Percentiles rank a stretch among this genome's conserved stretches.
These are phyloP conservation scores for Tubosaeta brunneosetosa DNA, from an alignment of 768 basidiomycete species.

Conservation along the genomic window DNA sequence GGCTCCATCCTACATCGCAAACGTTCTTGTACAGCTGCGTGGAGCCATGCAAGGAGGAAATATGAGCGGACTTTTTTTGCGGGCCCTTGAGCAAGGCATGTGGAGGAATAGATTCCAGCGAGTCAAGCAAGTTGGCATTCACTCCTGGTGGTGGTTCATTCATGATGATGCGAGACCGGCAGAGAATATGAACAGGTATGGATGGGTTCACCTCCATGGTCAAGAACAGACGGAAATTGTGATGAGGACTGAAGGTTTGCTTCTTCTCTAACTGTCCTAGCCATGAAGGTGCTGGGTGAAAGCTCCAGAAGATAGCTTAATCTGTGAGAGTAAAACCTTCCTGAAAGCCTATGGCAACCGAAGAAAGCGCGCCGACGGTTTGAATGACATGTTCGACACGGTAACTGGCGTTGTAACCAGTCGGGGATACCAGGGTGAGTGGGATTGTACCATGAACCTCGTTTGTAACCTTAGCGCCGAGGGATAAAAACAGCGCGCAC, in stretches of 20 bases:
- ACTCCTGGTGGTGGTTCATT: constrained; percentile 97
- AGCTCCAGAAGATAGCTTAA: constrained; percentile 97
- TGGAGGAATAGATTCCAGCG: constrained; percentile 67
- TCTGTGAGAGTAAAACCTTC: constrained; percentile 97
- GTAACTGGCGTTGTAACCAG: constrained; percentile 98
- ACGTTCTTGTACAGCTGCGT: constrained; percentile 95
- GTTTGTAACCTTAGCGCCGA: constrained; percentile 69
- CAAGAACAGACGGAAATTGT: constrained; percentile 92
- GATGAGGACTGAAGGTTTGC: constrained; percentile 85
- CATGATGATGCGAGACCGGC: constrained; percentile 95
- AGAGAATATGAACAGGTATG: constrained; percentile 94
- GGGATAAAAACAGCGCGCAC: constrained; percentile 79
- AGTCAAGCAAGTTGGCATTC: constrained; percentile 93
- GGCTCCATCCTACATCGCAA: constrained; percentile 96
- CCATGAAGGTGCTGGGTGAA: constrained; percentile 94
- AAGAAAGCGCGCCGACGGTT: constrained; percentile 68
- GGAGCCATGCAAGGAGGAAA: constrained; percentile 98
- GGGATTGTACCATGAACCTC: constrained; percentile 82
- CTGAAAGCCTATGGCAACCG: constrained; percentile 97
- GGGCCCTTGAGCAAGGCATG: constrained; percentile 79
- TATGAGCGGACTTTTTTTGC: constrained; percentile 90
- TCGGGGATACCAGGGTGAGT: constrained; percentile 85
- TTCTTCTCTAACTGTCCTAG: constrained; percentile 95
- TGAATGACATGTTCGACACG: constrained; percentile 85
- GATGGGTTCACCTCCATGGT: constrained; percentile 96